A percentile compares a stretch with the other conserved stretches of the same genome.
Conservation (phyloP, 164 flowering plant genomes). For the Berberis thunbergii region DNA sequence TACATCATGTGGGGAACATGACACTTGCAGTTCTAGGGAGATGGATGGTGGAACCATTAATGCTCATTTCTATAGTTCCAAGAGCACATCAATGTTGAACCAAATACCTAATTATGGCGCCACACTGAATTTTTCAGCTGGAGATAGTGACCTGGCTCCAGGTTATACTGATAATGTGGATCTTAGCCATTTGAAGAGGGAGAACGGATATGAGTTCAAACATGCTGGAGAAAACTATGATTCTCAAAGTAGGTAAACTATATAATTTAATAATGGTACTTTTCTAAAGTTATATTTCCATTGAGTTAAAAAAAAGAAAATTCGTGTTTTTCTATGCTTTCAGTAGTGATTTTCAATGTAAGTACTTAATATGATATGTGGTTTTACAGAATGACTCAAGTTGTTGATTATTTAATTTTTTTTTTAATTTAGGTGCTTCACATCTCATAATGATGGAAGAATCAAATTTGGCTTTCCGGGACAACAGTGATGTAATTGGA, state of each 20-base stretch:
- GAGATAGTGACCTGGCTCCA: conserved; percentile 15
- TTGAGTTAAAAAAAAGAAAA: background rate
- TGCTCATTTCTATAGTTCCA: conserved; percentile 6
- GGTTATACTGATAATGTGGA: conserved; percentile 10
- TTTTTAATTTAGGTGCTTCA: conserved; percentile 24
- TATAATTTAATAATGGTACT: background rate
- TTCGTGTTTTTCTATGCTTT: background rate
- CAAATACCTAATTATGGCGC: conserved; percentile 14
- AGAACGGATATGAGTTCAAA: conserved; percentile 10
- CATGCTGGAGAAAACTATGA: conserved; percentile 11
- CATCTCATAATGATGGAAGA: conserved; percentile 6
- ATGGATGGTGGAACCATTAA: conserved; percentile 15
- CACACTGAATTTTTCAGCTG: conserved; percentile 18
- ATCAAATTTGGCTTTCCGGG: conserved; percentile 3
- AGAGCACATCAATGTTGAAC: conserved; percentile 7
- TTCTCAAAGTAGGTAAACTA: conserved; percentile 18
- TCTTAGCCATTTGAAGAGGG: conserved; percentile 6
- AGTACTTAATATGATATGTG: background rate
- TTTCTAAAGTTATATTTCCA: background rate
- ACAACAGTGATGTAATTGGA: conserved; percentile 8
- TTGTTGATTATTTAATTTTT: background rate
- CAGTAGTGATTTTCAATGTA: background rate
- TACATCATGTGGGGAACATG: conserved; percentile 15
- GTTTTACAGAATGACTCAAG: background rate
- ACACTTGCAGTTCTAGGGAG: conserved; percentile 8